Evolutionary conservation across 495 filamentous ascomycete genomes (phyloP).

Genomic region (Penicillium canariense): DNA sequence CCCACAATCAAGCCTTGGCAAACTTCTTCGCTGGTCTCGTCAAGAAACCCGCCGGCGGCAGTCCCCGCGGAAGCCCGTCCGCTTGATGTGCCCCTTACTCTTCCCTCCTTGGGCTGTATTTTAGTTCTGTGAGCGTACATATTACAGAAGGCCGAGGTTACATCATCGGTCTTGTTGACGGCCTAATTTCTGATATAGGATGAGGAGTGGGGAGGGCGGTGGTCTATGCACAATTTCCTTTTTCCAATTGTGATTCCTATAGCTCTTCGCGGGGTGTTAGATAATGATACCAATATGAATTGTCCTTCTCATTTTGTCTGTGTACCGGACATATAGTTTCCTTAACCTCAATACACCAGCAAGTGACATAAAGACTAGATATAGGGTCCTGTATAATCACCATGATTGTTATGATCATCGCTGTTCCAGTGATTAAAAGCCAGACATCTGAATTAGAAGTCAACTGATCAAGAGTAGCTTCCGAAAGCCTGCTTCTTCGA

Average conservation of each 20-base stretch:
- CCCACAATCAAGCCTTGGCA: constrained; percentile 64
- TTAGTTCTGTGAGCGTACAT: constrained; percentile 33
- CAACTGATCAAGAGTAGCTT: too few relatives aligned
- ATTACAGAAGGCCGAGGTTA: constrained; percentile 34
- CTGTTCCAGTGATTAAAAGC: too few relatives aligned
- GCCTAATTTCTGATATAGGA: constrained; percentile 30
- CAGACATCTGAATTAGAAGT: too few relatives aligned
- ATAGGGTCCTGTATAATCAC: too few relatives aligned
- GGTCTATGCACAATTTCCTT: constrained; percentile 16
- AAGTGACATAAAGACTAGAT: too few relatives aligned
- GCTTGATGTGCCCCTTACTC: constrained; percentile 22
- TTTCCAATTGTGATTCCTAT: constrained; percentile 12
- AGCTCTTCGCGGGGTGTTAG: constrained; percentile 30
- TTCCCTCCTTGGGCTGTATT: constrained; percentile 29
- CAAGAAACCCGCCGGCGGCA: constrained; percentile 51
- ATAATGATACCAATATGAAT: constrained; percentile 37
- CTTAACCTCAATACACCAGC: too few relatives aligned
- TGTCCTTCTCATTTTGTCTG: constrained; percentile 6
- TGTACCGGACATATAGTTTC: too few relatives aligned
- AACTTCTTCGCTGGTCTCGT: constrained; percentile 67
- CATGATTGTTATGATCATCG: too few relatives aligned
- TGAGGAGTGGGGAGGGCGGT: background rate
- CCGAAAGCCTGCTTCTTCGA: too few relatives aligned
- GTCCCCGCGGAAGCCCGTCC: constrained; percentile 45
- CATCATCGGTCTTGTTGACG: constrained; percentile 20